Conservation (phyloP, 345 rosid species). For the Aquilaria malaccensis region DNA sequence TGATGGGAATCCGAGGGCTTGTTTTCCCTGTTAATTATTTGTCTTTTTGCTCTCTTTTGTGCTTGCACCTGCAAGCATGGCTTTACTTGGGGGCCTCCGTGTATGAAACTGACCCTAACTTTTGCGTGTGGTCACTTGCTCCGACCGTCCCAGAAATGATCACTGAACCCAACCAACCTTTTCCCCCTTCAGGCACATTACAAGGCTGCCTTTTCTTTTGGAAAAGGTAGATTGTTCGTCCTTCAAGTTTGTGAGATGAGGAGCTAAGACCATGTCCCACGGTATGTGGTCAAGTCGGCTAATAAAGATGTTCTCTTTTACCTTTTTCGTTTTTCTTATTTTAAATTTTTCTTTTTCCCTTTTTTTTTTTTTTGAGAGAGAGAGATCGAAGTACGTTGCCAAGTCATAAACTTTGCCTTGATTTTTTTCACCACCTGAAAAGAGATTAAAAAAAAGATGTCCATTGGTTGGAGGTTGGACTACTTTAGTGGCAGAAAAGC, state of each 20-base stretch:
- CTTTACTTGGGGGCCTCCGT: constrained; percentile 12
- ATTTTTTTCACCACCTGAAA: neutral
- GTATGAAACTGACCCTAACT: constrained; percentile 8
- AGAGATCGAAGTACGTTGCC: neutral
- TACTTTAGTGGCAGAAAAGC: too few relatives aligned
- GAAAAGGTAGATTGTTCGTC: constrained; percentile 17
- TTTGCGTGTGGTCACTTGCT: neutral
- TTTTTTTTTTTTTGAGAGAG: neutral
- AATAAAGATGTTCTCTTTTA: neutral
- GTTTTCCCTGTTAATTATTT: neutral
- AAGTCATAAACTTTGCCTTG: neutral
- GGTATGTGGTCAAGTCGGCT: too few relatives aligned
- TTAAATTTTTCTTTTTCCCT: neutral
- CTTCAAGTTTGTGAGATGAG: constrained; percentile 7
- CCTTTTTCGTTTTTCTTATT: too few relatives aligned
- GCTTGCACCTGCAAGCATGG: constrained; percentile 4
- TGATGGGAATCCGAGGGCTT: constrained; percentile 29
- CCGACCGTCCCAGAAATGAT: constrained; percentile 4
- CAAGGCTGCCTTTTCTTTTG: constrained; percentile 2
- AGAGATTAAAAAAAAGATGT: too few relatives aligned
- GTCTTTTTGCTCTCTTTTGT: neutral
- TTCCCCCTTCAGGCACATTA: neutral
- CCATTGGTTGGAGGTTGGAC: too few relatives aligned
- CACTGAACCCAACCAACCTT: neutral
- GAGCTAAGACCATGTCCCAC: neutral